These are phyloP conservation scores for Hirschioporus abietinus DNA, from an alignment of 768 basidiomycete genomes.

Conservation along the genomic window DNA sequence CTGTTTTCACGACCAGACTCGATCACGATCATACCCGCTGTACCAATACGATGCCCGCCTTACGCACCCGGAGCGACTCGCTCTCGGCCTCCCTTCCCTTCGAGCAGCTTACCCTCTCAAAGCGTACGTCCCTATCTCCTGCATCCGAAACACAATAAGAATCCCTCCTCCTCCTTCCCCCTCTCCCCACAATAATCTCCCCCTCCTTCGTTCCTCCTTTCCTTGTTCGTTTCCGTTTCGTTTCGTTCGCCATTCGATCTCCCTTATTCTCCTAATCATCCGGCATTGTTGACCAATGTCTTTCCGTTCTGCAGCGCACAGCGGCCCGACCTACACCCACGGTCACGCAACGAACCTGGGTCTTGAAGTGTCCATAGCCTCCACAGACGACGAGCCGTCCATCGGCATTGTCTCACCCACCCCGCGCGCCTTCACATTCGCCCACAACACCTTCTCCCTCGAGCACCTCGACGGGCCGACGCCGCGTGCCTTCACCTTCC, in stretches of 20 bases:
- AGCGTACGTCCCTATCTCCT: neutral
- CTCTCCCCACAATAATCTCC: neutral
- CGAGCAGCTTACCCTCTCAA: neutral
- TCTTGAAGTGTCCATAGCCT: slow-evolving; percentile 72
- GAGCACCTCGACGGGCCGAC: slow-evolving; percentile 8
- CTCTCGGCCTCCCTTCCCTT: neutral
- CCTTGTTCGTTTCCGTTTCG: neutral
- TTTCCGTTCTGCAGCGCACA: neutral
- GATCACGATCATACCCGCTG: neutral
- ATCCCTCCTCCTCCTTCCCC: neutral
- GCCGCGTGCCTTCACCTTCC: slow-evolving; percentile 2
- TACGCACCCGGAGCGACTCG: neutral
- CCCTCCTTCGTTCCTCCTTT: neutral
- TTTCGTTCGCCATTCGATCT: neutral
- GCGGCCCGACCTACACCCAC: neutral
- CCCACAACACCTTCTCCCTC: slow-evolving; percentile 23
- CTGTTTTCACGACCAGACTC: neutral
- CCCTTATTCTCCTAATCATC: neutral
- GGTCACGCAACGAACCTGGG: neutral
- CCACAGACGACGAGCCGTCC: slow-evolving; percentile 43
- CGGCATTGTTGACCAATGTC: slow-evolving; percentile 1
- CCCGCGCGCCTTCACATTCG: slow-evolving; percentile 66
- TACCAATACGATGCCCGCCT: neutral
- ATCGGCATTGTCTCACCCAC: slow-evolving; percentile 59
- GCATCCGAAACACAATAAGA: neutral